Evolutionary conservation across 768 basidiomycete genomes (phyloP).

Genomic region (Clavaria fumosa): DNA sequence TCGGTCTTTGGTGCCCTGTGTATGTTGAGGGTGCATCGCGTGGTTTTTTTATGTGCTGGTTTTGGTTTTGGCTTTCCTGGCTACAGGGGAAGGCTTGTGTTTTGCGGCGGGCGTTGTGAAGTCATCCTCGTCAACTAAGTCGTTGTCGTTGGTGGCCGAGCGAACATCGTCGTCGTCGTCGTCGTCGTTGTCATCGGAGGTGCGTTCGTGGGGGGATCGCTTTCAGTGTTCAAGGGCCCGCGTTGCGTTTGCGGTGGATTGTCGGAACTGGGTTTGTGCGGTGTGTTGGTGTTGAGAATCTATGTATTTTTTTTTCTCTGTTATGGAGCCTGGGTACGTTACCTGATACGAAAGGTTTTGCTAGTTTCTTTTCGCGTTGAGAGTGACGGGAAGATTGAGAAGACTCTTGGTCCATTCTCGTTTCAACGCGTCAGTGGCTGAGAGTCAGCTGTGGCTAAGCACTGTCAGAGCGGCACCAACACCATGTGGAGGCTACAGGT

Average conservation of each 20-base stretch:
- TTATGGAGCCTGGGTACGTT: conserved; percentile 9
- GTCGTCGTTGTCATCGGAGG: too few species aligned
- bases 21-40: conserved; percentile 31
- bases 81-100: conserved; percentile 20
- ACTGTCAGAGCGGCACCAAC: too few species aligned
- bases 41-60: conserved; percentile 39
- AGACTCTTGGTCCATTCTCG: too few species aligned
- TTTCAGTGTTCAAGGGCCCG: conserved; percentile 26
- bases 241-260: conserved; percentile 34
- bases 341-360: conserved; percentile 44
- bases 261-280: not conserved
- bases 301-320: not conserved
- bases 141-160: conserved; percentile 21
- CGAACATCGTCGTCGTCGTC: conserved; percentile 20
- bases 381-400: conserved; percentile 36
- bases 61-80: conserved; percentile 21
- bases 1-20: conserved; percentile 23
- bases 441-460: too few species aligned
- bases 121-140: too few species aligned
- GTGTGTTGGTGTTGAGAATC: too few species aligned
- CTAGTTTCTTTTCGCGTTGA: conserved; percentile 53
- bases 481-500: too few species aligned
- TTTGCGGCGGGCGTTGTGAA: conserved; percentile 27
- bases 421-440: too few species aligned
- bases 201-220: conserved; percentile 23